Base-by-base conservation (phyloP, 345 rosid species). In the Iberis pinnata region DNA sequence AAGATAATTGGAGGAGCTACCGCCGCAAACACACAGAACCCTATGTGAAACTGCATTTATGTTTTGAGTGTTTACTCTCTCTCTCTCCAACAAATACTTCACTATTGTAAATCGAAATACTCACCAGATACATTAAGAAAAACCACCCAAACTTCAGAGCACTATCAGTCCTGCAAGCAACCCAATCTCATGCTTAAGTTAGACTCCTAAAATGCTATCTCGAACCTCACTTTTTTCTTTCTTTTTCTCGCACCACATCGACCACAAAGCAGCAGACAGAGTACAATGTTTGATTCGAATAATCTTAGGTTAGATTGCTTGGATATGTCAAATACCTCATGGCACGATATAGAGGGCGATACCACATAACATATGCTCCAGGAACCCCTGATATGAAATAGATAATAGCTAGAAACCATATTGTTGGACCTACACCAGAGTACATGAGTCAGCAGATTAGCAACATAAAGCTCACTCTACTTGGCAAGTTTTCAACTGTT, bases 61-160 rank as follows among this genome's bases (percentile, higher is more conserved):
- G 18, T 57, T 75, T 36, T 18, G 16, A 36, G 44, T 48, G 18
- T 39, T 60, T 4, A 37, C 46, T 49, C 64, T 44, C 54, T 15
- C 47, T 12, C 54, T 12, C 48, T n/a, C 15, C 49, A 32, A 38
- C 26, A 54, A 11, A 9, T 24, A 14, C 29, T 53, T 31, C 46
- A 27, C 33, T 6, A 15, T 47, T 19, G 16, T 49, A n/a, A 47
- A 61, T n/a, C 58, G 19, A 53, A 53, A 44, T n/a, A 48, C 76
- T 71, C 75, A 92, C 98, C 76, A 59, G 20, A 69, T 88, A 92
- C 51, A 56, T 62, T 65, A 88, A 48, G 84, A 92, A 85, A 72
- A 92, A 92, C 87, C 88, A 83, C 53, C 97, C 90, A 60, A 92
- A 92, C 74, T 83, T 88, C 69, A 92, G 74, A 50, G 97, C 98